Conservation (phyloP, 192 early-diverging fungal species). For the Coemansia sp. region DNA sequence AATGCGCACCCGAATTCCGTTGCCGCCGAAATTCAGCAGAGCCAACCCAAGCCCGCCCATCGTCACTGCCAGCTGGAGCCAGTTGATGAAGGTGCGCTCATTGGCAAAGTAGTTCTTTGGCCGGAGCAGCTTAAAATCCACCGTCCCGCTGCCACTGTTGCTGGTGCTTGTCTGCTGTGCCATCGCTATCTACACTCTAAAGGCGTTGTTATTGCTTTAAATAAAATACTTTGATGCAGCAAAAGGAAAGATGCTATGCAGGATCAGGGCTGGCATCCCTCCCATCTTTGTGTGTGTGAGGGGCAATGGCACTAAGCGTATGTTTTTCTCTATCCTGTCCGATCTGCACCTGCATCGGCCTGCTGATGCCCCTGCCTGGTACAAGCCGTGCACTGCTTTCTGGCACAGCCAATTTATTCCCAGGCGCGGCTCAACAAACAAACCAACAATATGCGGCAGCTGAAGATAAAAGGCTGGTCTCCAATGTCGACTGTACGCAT, state of each 20-base stretch:
- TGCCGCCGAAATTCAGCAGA: conserved; percentile 66
- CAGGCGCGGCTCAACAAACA: neutral
- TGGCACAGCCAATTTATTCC: neutral
- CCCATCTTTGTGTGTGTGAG: neutral
- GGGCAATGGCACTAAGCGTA: too few species aligned
- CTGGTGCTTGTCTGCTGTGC: conserved; percentile 11
- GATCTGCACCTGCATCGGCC: neutral
- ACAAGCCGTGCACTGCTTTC: neutral
- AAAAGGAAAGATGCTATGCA: conserved; percentile 1
- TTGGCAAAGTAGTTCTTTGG: conserved; percentile 87
- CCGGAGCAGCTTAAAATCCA: conserved; percentile 50
- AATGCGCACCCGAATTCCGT: conserved; percentile 44
- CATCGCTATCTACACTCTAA: neutral
- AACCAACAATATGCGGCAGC: neutral
- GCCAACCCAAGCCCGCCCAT: conserved; percentile 66
- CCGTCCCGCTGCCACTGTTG: neutral
- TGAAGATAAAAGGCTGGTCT: neutral
- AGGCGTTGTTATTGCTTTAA: neutral
- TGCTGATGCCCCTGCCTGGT: neutral
- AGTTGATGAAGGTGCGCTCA: conserved; percentile 83
- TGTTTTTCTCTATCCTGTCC: too few species aligned
- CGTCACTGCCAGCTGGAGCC: conserved; percentile 71
- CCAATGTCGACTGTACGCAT: neutral
- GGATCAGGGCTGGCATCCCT: neutral
- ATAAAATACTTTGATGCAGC: neutral